Percentiles rank a stretch among this genome's conserved stretches.
phyloP scores from a whole-genome alignment of 1,284 basidiomycete genomes.

The Veloporphyrellus conicus region DNA sequence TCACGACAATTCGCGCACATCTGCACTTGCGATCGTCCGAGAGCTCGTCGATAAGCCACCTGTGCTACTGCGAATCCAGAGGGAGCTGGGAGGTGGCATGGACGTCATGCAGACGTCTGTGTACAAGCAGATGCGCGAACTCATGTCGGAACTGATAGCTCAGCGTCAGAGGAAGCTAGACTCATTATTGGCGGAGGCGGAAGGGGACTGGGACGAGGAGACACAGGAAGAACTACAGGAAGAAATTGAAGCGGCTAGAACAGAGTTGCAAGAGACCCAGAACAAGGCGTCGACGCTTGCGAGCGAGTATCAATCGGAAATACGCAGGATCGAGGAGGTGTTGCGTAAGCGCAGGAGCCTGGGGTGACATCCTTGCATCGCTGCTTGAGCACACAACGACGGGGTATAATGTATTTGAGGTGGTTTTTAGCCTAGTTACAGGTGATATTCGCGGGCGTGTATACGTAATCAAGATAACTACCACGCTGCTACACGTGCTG shows the following conservation, averaged over 20 bases:
- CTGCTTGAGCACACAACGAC: too few relatives aligned
- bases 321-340: conserved; percentile 27
- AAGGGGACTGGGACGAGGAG: conserved; percentile 30
- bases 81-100: conserved; percentile 35
- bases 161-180: conserved; percentile 38
- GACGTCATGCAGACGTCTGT: conserved; percentile 36
- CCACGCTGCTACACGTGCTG: too few relatives aligned
- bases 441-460: too few relatives aligned
- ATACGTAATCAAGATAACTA: too few relatives aligned
- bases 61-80: conserved; percentile 37
- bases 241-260: conserved; percentile 21
- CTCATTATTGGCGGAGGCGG: conserved; percentile 22
- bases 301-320: conserved; percentile 26
- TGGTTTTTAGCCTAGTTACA: too few relatives aligned
- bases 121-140: conserved; percentile 25
- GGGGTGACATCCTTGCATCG: too few relatives aligned
- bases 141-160: conserved; percentile 29
- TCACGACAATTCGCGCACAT: conserved; percentile 34
- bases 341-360: conserved; percentile 17
- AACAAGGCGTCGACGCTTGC: conserved; percentile 24
- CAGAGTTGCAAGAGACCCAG: conserved; percentile 21
- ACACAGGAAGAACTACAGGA: conserved; percentile 28
- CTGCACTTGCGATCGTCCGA: conserved; percentile 35
- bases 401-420: too few relatives aligned
- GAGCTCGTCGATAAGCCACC: conserved; percentile 31